These are phyloP conservation scores for Fusarium sp. DNA, from an alignment of 2,329 filamentous ascomycete genomes.

Conservation along the genomic window DNA sequence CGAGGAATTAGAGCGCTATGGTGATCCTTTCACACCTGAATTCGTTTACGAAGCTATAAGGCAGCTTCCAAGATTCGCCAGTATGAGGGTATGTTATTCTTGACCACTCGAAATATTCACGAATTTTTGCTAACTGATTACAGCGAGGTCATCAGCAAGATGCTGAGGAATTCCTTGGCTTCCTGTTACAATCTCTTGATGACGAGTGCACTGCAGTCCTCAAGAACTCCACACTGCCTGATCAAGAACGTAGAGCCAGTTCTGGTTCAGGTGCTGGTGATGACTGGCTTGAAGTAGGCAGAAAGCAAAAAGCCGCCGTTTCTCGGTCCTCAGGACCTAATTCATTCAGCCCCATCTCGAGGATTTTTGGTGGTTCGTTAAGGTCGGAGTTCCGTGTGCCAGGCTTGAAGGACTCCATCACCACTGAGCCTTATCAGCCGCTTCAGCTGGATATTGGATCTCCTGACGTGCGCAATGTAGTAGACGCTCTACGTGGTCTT, in stretches of 20 bases:
- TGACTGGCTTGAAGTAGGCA: constrained; percentile 93
- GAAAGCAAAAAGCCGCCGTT: constrained; percentile 86
- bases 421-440: constrained; percentile 91
- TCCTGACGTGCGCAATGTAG: constrained; percentile 86
- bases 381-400: constrained; percentile 90
- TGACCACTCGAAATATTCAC: no score
- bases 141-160: constrained; percentile 96
- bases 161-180: constrained; percentile 95
- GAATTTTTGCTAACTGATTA: constrained; percentile 28
- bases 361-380: constrained; percentile 92
- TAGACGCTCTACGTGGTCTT: constrained; percentile 87
- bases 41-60: constrained; percentile 96
- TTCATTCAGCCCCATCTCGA: constrained; percentile 85
- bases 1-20: constrained; percentile 88
- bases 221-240: constrained; percentile 49
- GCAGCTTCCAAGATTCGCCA: constrained; percentile 86
- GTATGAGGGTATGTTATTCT: constrained; percentile 80
- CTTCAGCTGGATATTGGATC: constrained; percentile 95
- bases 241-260: constrained; percentile 46
- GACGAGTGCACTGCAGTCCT: constrained; percentile 90
- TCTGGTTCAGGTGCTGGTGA: constrained; percentile 47
- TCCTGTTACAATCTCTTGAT: constrained; percentile 90
- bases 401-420: constrained; percentile 90
- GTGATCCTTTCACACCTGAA: constrained; percentile 90
- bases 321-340: constrained; percentile 86